Conservation (phyloP, 345 rosid species). For the Conringia planisiliqua region DNA sequence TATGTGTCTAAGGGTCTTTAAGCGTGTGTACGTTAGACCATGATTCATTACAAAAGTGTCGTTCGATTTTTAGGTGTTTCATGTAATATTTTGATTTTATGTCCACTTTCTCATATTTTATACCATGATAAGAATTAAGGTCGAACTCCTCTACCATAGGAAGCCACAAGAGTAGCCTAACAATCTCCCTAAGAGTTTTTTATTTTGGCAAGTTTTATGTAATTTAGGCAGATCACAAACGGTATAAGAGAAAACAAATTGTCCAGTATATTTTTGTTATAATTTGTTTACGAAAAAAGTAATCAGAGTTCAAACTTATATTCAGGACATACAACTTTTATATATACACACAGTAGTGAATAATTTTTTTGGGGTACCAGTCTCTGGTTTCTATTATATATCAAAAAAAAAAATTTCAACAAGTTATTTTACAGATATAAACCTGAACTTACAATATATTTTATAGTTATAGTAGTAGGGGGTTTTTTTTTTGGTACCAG, state of each 20-base stretch:
- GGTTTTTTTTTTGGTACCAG: not conserved
- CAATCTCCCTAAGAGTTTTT: not conserved
- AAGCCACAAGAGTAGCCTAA: not conserved
- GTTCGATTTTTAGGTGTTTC: not conserved
- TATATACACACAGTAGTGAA: no score
- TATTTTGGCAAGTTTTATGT: not conserved
- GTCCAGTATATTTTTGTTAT: not conserved
- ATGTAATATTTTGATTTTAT: not conserved
- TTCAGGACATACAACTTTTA: not conserved
- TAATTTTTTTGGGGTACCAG: not conserved
- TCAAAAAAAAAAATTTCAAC: not conserved
- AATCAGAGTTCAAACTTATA: not conserved
- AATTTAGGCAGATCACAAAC: not conserved
- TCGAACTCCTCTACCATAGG: not conserved
- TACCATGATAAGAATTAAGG: not conserved
- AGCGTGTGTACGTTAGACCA: not conserved
- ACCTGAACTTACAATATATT: not conserved
- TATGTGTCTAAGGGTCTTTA: constrained; percentile 1
- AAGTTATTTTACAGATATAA: not conserved
- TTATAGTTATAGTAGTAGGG: no score
- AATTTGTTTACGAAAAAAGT: not conserved
- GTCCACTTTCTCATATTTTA: not conserved
- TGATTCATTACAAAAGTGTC: not conserved
- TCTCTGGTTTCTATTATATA: not conserved
- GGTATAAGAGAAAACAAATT: not conserved